These are phyloP conservation scores for Mitragyna speciosa DNA, from an alignment of 257 asterid genomes.

Conservation along the genomic window DNA sequence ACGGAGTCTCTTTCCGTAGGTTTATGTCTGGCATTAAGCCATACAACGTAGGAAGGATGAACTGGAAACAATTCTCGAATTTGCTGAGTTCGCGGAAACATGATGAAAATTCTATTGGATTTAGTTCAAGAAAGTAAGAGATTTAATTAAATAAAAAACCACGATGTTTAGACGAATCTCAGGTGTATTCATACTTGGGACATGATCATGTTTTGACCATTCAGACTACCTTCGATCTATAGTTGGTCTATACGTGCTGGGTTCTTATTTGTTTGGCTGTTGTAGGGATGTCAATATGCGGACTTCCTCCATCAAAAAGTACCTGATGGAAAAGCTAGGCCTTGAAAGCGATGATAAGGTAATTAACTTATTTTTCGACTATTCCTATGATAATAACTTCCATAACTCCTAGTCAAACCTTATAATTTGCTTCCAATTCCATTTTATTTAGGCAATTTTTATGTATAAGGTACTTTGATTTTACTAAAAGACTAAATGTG, in stretches of 20 bases:
- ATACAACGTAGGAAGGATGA: background rate
- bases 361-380: background rate
- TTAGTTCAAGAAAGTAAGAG: background rate
- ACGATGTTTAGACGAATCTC: background rate
- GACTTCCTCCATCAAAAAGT: slow-evolving; percentile 16
- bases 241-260: background rate
- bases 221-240: background rate
- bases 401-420: background rate
- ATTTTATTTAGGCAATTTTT: background rate
- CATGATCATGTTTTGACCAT: background rate
- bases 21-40: background rate
- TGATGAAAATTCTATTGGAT: too few relatives aligned
- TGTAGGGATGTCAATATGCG: slow-evolving; percentile 24
- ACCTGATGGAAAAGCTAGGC: slow-evolving; percentile 22
- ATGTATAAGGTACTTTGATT: too few relatives aligned
- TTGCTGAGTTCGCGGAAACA: too few relatives aligned
- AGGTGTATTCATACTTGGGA: background rate
- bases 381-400: background rate
- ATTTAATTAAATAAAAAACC: background rate
- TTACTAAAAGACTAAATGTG: too few relatives aligned
- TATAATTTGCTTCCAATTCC: background rate
- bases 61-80: too few relatives aligned
- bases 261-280: background rate
- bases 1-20: slow-evolving; percentile 48
- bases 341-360: slow-evolving; percentile 29